These are phyloP conservation scores for Jaapia argillacea DNA, from an alignment of 768 basidiomycete species.

Conservation along the genomic window DNA sequence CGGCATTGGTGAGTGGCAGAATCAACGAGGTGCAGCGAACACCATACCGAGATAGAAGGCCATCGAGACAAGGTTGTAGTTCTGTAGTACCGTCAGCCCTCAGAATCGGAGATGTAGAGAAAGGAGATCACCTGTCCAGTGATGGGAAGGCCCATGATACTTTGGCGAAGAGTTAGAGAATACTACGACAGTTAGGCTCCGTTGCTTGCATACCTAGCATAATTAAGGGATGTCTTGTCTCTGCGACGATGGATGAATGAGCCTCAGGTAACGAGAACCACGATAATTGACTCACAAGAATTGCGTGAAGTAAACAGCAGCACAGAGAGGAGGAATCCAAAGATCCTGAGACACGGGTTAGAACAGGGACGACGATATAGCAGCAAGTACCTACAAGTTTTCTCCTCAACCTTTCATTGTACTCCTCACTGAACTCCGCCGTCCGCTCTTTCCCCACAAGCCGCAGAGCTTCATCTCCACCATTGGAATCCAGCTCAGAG, in stretches of 20 bases:
- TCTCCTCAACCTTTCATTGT: slow-evolving; percentile 41
- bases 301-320: slow-evolving; percentile 61
- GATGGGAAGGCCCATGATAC: slow-evolving; percentile 61
- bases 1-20: neutral
- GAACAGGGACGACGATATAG: too few relatives aligned
- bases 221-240: slow-evolving; percentile 63
- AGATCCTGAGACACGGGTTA: slow-evolving; percentile 33
- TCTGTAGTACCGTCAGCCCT: slow-evolving; percentile 19
- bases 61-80: slow-evolving; percentile 54
- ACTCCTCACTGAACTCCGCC: slow-evolving; percentile 48
- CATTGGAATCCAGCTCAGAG: slow-evolving; percentile 21
- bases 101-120: neutral
- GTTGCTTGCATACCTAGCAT: slow-evolving; percentile 44
- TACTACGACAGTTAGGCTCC: neutral
- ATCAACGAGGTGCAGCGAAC: neutral
- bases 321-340: slow-evolving; percentile 44
- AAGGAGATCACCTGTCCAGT: slow-evolving; percentile 36
- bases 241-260: slow-evolving; percentile 22
- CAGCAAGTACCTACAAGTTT: slow-evolving; percentile 36
- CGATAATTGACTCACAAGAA: slow-evolving; percentile 34
- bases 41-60: slow-evolving; percentile 50
- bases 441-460: slow-evolving; percentile 46
- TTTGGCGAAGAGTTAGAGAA: slow-evolving; percentile 10
- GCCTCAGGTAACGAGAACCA: neutral
- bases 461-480: slow-evolving; percentile 52